Conservation (phyloP, 2,329 filamentous ascomycete species). For the Aspergillus sp. region DNA sequence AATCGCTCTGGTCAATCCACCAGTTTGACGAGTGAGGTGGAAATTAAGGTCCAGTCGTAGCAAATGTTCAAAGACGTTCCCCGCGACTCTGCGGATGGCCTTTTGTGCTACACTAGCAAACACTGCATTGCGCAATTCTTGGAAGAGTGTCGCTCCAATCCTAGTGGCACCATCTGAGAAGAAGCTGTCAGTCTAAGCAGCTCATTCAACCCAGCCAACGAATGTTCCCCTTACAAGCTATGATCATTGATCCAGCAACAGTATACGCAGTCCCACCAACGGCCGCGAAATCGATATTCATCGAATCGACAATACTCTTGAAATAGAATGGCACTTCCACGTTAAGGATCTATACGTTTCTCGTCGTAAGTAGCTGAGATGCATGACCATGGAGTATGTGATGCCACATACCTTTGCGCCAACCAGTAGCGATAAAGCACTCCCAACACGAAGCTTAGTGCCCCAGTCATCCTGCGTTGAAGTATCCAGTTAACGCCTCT, state of each 20-base stretch:
- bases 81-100: constrained; percentile 81
- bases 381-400: not conserved
- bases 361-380: constrained; percentile 9
- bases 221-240: constrained; percentile 58
- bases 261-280: constrained; percentile 82
- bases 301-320: constrained; percentile 92
- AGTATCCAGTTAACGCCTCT: constrained; percentile 10
- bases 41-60: constrained; percentile 85
- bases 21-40: constrained; percentile 88
- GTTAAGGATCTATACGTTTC: constrained; percentile 58
- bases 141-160: constrained; percentile 80
- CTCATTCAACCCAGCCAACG: not conserved
- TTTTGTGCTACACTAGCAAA: constrained; percentile 97
- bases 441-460: constrained; percentile 73
- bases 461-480: constrained; percentile 56
- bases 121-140: constrained; percentile 89
- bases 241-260: constrained; percentile 82
- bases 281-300: constrained; percentile 89
- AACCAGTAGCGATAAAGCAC: constrained; percentile 75
- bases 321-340: constrained; percentile 99
- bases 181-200: constrained; percentile 8
- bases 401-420: constrained; percentile 64
- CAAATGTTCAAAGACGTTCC: constrained; percentile 86
- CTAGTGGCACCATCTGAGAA: constrained; percentile 66
- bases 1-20: constrained; percentile 85